Conservation (phyloP, 2,329 filamentous ascomycete species). For the Thermochaetoides dissita region DNA sequence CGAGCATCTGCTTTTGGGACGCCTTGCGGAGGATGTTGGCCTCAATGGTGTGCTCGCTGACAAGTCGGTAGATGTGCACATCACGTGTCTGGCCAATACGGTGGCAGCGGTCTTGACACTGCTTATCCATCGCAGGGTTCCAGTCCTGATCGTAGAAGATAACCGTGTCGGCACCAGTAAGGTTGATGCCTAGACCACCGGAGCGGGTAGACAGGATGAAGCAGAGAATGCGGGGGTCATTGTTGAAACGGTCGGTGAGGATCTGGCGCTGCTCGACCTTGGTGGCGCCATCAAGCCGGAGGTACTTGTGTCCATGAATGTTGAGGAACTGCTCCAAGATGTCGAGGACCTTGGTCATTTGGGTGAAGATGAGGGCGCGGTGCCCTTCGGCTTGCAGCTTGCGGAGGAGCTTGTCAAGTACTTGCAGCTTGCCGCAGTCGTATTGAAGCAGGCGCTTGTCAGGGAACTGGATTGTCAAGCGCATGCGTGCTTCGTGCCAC, state of each 20-base stretch:
- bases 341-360: conserved; percentile 98
- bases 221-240: conserved; percentile 77
- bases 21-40: conserved; percentile 95
- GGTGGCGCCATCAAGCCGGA: conserved; percentile 89
- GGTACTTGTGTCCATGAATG: conserved; percentile 92
- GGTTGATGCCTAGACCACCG: conserved; percentile 86
- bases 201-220: conserved; percentile 95
- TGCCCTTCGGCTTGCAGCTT: conserved; percentile 81
- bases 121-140: conserved; percentile 99
- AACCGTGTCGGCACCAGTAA: conserved; percentile 91
- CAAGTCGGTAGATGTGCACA: conserved; percentile 91
- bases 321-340: conserved; percentile 96
- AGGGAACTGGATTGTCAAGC: conserved; percentile 87
- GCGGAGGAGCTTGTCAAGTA: conserved; percentile 71
- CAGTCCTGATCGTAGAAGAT: conserved; percentile 99
- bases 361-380: conserved; percentile 92
- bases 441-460: conserved; percentile 94
- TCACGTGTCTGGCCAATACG: conserved; percentile 95
- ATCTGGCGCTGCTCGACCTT: conserved; percentile 94
- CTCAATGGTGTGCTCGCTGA: conserved; percentile 90
- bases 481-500: conserved; percentile 87
- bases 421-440: conserved; percentile 92
- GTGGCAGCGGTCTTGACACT: conserved; percentile 94
- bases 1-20: conserved; percentile 93
- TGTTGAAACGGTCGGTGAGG: conserved; percentile 91